These are phyloP conservation scores for Fraxinus nigra DNA, from an alignment of 305 asterid genomes.

Conservation along the genomic window DNA sequence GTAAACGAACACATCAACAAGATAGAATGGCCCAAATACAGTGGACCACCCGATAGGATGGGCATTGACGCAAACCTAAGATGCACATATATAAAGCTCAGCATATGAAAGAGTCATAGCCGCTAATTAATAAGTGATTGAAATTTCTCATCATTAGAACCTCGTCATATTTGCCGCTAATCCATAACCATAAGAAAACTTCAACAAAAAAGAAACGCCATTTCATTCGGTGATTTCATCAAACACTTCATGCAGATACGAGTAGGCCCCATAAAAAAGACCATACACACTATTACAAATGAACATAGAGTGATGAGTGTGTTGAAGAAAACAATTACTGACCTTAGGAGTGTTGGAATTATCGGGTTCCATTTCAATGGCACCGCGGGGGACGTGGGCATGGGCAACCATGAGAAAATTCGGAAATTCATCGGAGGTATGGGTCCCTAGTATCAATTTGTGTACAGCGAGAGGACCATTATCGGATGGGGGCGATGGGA, in stretches of 20 bases:
- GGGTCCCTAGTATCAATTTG: constrained; percentile 78
- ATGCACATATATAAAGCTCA: not conserved
- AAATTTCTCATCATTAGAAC: not conserved
- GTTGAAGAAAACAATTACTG: constrained; percentile 1
- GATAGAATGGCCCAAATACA: not conserved
- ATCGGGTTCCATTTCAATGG: constrained; percentile 40
- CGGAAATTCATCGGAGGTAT: constrained; percentile 71
- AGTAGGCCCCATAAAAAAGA: not conserved
- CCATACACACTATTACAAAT: not conserved
- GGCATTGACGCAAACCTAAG: not conserved
- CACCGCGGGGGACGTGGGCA: constrained; percentile 64
- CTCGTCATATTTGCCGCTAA: not conserved
- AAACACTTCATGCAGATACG: constrained; percentile 18
- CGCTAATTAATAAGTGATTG: not conserved
- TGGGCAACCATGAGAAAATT: constrained; percentile 80
- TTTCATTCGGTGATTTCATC: constrained; percentile 21
- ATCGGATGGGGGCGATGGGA: constrained; percentile 49
- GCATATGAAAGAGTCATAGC: not conserved
- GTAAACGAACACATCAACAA: not conserved
- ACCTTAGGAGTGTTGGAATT: constrained; percentile 61
- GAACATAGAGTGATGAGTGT: not conserved
- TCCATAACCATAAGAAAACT: not conserved
- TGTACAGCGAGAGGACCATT: constrained; percentile 51
- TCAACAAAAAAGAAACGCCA: not conserved
- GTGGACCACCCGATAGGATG: not conserved